Conservation (phyloP, 768 basidiomycete species). For the Asterophora lycoperdoides region DNA sequence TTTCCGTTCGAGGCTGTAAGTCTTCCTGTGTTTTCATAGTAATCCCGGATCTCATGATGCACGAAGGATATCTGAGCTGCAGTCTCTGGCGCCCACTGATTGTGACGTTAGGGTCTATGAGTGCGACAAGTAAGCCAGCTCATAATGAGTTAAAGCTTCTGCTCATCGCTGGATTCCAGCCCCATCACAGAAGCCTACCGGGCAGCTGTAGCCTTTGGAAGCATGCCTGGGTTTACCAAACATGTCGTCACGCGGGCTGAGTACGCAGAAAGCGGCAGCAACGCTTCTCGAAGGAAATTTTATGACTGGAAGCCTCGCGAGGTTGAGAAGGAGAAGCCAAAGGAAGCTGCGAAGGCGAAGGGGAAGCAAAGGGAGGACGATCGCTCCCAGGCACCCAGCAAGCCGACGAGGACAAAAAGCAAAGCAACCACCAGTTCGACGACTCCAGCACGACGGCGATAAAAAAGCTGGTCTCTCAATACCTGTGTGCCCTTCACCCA, state of each 20-base stretch:
- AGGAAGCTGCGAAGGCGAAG: conserved; percentile 26
- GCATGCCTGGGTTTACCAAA: conserved; percentile 44
- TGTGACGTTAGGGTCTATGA: conserved; percentile 71
- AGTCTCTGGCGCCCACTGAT: conserved; percentile 76
- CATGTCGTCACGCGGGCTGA: conserved; percentile 71
- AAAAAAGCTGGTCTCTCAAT: not conserved
- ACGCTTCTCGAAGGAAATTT: conserved; percentile 73
- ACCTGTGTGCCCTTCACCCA: not conserved
- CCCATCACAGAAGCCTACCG: conserved; percentile 64
- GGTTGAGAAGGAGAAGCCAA: conserved; percentile 30
- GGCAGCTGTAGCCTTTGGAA: conserved; percentile 56
- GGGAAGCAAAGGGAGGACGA: conserved; percentile 33
- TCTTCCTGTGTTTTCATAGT: conserved; percentile 14
- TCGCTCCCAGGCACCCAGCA: conserved; percentile 20
- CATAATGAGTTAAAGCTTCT: conserved; percentile 7
- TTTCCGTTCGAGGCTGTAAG: conserved; percentile 75
- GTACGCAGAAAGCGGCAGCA: conserved; percentile 80
- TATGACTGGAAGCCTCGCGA: conserved; percentile 49
- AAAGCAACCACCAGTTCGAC: conserved; percentile 11
- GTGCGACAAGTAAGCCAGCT: conserved; percentile 61
- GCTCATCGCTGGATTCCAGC: conserved; percentile 31
- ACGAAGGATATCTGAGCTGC: conserved; percentile 67
- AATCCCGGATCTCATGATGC: conserved; percentile 9
- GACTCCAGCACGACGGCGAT: conserved; percentile 15
- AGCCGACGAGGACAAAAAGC: conserved; percentile 17